Evolutionary conservation across 257 asterid species (phyloP), one percentile per base, ranked within the genome.

Genomic region (Salvia splendens): DNA sequence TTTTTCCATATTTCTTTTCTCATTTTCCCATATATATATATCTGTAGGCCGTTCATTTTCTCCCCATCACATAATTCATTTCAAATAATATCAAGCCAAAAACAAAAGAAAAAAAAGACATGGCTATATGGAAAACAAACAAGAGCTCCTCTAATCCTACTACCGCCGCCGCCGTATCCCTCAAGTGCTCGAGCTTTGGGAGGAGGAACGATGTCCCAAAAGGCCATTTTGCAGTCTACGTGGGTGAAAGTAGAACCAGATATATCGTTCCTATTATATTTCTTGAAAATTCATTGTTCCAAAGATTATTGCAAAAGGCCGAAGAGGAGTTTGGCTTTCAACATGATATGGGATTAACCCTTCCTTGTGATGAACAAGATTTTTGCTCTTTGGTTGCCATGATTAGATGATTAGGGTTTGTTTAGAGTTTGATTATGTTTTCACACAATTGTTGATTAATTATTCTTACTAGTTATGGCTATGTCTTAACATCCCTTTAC

Each of bases 251-350:
- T 4, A 74, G 91, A 55, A 79, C 78, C 49, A 64, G 96, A 60
- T 82, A 84, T 15, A 82, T 88, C 10, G 73, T 88, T 4, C 87
- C 93, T 2, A 75, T 88, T 12, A 65, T 86, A 0, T 82, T 81
- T 63, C 59, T 88, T 33, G 76, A 71, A 4, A 67, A 78, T 14
- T 85, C 91, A 0, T 77, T 78, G 55, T 88, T 88, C n/a, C 96
- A 82, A 30, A 74, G 43, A 47, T 69, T 88, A 74, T 80, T 86
- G 10, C 94, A 76, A 49, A 58, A 76, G 51, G 93, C 96, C 0
- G 96, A 86, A 50, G 96, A 88, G 56, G 96, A 88, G 65, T 88
- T 84, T 43, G 94, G 96, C 2, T 88, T 86, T 33, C 71, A 80
- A n/a, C 91, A 88, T 56, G 83, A 84, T 1, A 81, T 67, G 82